These are phyloP conservation scores for Fusarium sp. DNA, from an alignment of 2,329 filamentous ascomycete genomes.

Conservation along the genomic window DNA sequence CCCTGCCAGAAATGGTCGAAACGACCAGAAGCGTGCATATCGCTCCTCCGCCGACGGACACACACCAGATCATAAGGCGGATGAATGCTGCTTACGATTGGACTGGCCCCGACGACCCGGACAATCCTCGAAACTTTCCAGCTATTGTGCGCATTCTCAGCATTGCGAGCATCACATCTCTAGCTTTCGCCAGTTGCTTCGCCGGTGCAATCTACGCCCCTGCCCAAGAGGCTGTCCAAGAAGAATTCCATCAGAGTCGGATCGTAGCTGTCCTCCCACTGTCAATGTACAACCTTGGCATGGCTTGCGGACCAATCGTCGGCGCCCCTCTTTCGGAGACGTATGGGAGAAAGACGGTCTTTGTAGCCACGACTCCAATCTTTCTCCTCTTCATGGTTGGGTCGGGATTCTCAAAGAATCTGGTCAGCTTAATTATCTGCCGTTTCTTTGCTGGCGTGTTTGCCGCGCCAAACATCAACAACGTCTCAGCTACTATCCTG, in stretches of 20 bases:
- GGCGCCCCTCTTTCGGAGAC: slow-evolving; percentile 30
- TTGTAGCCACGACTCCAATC: slow-evolving; percentile 27
- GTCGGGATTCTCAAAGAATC: neutral
- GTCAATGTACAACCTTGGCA: slow-evolving; percentile 31
- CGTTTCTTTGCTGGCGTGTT: slow-evolving; percentile 33
- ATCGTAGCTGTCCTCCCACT: slow-evolving; percentile 10
- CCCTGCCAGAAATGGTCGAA: slow-evolving; percentile 5
- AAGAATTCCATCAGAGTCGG: slow-evolving; percentile 6
- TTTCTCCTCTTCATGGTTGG: slow-evolving; percentile 18
- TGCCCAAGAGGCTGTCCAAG: slow-evolving; percentile 3
- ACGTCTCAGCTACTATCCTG: slow-evolving; percentile 30
- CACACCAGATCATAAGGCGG: slow-evolving; percentile 16
- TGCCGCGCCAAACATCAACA: slow-evolving; percentile 31
- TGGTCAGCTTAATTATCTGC: slow-evolving; percentile 1
- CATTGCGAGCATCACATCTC: slow-evolving; percentile 14
- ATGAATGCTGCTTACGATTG: slow-evolving; percentile 34
- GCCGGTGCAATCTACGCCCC: slow-evolving; percentile 26
- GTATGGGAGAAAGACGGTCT: slow-evolving; percentile 24
- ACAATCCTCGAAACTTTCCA: slow-evolving; percentile 32
- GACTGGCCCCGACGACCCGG: slow-evolving; percentile 17
- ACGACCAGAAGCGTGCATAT: neutral
- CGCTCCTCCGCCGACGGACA: neutral
- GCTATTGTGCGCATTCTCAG: neutral
- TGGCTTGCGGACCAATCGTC: slow-evolving; percentile 26
- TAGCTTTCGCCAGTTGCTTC: slow-evolving; percentile 16